Conservation (phyloP, 2,329 filamentous ascomycete species). For the Raffaelea ambrosiae region DNA sequence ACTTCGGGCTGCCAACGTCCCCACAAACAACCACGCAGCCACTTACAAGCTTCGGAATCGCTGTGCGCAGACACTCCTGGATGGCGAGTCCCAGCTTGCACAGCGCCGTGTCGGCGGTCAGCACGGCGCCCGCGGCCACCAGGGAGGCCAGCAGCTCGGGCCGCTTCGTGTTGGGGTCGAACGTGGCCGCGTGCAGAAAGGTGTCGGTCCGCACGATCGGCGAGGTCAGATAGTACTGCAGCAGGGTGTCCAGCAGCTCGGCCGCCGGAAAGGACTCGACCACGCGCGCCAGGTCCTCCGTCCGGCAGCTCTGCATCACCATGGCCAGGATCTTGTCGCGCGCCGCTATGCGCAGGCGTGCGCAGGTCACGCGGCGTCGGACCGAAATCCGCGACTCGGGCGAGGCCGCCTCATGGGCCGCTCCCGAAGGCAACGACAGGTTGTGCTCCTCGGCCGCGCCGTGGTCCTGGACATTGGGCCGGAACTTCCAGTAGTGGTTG, state of each 20-base stretch:
- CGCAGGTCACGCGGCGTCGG: background rate
- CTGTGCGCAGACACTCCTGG: background rate
- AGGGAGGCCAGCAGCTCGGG: background rate
- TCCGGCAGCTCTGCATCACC: background rate
- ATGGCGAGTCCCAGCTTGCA: background rate
- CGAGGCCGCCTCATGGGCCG: background rate
- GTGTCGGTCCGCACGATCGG: background rate
- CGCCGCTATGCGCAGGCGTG: background rate
- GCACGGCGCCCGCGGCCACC: background rate
- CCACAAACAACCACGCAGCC: too few species aligned
- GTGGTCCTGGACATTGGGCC: background rate
- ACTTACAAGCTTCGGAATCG: background rate
- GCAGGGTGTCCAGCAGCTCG: background rate
- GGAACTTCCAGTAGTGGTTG: background rate
- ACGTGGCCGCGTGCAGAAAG: background rate
- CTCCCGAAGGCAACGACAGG: background rate
- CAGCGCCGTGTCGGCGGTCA: background rate
- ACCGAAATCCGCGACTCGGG: background rate
- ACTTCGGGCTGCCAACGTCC: too few species aligned
- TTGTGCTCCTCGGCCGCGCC: background rate
- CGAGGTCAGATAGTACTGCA: background rate
- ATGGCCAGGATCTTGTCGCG: background rate
- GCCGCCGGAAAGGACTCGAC: background rate
- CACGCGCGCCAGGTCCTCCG: background rate
- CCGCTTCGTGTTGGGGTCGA: background rate